Evolutionary conservation across 2,329 filamentous ascomycete species (phyloP).

Genomic region (Clarireedia sp.): DNA sequence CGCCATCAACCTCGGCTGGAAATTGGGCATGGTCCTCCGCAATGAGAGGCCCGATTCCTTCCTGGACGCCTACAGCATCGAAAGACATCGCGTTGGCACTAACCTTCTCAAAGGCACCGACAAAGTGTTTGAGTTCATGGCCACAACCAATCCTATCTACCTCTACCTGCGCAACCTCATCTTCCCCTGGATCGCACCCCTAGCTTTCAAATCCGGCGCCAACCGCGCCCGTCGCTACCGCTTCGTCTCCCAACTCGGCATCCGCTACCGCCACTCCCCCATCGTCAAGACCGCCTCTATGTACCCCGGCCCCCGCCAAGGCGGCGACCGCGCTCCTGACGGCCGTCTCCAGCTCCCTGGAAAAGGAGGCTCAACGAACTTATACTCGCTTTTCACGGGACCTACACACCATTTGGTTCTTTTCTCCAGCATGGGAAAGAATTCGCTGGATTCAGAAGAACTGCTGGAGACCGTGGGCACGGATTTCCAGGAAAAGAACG

Average conservation of each 20-base stretch:
- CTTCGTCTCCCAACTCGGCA: constrained; percentile 35
- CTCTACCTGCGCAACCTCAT: constrained; percentile 34
- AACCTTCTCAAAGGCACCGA: constrained; percentile 37
- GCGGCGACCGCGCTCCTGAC: constrained; percentile 41
- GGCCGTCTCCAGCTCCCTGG: constrained; percentile 22
- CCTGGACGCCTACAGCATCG: constrained; percentile 40
- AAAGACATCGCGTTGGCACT: constrained; percentile 39
- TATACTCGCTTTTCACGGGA: constrained; percentile 26
- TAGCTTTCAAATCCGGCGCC: constrained; percentile 22
- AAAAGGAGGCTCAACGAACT: constrained; percentile 11
- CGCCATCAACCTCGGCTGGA: constrained; percentile 32
- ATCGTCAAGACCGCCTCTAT: constrained; percentile 30
- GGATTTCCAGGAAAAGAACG: constrained; percentile 4
- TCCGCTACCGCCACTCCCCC: constrained; percentile 35
- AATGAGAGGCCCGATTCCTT: constrained; percentile 30
- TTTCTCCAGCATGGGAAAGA: constrained; percentile 24
- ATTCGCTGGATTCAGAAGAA: constrained; percentile 12
- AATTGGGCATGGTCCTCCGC: constrained; percentile 29
- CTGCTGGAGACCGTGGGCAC: constrained; percentile 11
- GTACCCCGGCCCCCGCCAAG: constrained; percentile 32
- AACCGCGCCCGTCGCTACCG: constrained; percentile 24
- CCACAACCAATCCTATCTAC: constrained; percentile 31
- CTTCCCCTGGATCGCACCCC: constrained; percentile 34
- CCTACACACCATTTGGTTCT: constrained; percentile 28
- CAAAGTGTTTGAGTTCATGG: constrained; percentile 32